These are phyloP conservation scores for Colletotrichum spinosum DNA, from an alignment of 2,329 filamentous ascomycete genomes.

Conservation along the genomic window DNA sequence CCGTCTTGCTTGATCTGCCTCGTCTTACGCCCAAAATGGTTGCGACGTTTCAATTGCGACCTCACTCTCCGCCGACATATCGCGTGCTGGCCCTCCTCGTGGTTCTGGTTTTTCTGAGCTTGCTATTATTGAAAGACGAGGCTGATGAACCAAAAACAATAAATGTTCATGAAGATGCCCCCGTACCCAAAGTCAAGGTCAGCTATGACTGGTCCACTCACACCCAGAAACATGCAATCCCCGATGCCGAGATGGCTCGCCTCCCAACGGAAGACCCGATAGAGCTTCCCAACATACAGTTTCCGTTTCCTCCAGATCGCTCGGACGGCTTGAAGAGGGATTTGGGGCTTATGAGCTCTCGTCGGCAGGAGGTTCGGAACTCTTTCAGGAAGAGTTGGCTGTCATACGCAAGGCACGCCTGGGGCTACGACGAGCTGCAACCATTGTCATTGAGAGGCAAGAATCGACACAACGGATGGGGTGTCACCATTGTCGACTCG, in stretches of 20 bases:
- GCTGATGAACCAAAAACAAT: constrained; percentile 1
- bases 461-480: constrained; percentile 60
- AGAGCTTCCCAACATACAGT: constrained; percentile 30
- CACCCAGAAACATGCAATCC: constrained; percentile 34
- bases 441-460: constrained; percentile 53
- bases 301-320: constrained; percentile 31
- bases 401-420: constrained; percentile 57
- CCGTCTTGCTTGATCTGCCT: not conserved
- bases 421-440: constrained; percentile 58
- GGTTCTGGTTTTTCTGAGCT: constrained; percentile 25
- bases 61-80: constrained; percentile 31
- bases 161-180: not conserved
- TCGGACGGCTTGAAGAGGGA: constrained; percentile 41
- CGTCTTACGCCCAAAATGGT: constrained; percentile 30
- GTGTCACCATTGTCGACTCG: constrained; percentile 57
- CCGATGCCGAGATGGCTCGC: constrained; percentile 36
- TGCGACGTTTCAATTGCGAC: constrained; percentile 33
- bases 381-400: constrained; percentile 53
- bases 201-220: constrained; percentile 41
- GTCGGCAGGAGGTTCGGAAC: constrained; percentile 47
- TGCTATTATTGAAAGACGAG: constrained; percentile 18
- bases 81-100: constrained; percentile 31
- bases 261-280: constrained; percentile 32
- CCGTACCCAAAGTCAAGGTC: constrained; percentile 14
- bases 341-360: constrained; percentile 50